Evolutionary conservation across 2,329 filamentous ascomycete species (phyloP).

Genomic region (Pseudocercospora cruenta): DNA sequence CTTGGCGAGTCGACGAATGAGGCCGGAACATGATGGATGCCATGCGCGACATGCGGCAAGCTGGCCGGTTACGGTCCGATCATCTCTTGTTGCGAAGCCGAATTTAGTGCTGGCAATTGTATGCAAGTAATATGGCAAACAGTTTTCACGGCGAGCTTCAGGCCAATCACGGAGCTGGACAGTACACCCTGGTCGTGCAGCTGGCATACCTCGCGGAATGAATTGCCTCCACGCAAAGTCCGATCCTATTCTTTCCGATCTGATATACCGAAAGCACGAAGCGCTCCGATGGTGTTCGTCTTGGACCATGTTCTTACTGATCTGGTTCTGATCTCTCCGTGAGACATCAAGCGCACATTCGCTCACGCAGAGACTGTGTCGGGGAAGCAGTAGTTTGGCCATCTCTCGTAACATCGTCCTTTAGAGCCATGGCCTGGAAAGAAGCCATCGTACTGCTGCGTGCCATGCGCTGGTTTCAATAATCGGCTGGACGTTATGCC

Average conservation of each 20-base stretch:
- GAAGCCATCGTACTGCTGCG: too few relatives aligned
- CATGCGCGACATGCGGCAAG: not conserved
- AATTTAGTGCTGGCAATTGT: not conserved
- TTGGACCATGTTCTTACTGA: not conserved
- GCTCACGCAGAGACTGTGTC: not conserved
- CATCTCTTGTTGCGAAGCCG: not conserved
- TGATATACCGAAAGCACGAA: not conserved
- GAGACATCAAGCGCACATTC: not conserved
- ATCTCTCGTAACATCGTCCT: too few relatives aligned
- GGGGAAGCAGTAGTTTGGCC: not conserved
- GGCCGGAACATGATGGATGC: not conserved
- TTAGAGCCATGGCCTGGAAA: not conserved
- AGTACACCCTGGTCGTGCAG: not conserved
- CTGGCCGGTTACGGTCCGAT: not conserved
- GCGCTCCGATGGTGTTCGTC: too few relatives aligned
- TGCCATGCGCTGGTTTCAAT: not conserved
- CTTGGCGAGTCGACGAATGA: not conserved
- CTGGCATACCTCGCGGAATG: not conserved
- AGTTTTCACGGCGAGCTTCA: not conserved
- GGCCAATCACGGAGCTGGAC: not conserved
- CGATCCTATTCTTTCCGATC: not conserved
- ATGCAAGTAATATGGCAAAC: not conserved
- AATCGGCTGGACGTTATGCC: too few relatives aligned
- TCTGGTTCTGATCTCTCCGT: too few relatives aligned
- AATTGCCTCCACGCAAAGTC: not conserved